Conservation (phyloP, 140 eudicot genomes). For the Anethum foeniculum region DNA sequence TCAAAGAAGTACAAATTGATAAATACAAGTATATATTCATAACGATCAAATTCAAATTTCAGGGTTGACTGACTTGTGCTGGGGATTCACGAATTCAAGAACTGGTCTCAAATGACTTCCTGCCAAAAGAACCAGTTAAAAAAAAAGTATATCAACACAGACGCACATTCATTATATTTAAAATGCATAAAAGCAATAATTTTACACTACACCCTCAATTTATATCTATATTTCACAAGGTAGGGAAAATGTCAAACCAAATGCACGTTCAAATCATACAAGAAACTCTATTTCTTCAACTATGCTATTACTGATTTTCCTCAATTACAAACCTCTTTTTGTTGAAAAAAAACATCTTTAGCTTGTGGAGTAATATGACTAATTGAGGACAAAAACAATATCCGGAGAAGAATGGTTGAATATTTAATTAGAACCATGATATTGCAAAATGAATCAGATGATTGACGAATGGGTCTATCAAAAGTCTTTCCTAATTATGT, state of each 20-base stretch:
- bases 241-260: neutral
- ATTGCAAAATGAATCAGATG: neutral
- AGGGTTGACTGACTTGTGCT: constrained; percentile 64
- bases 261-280: neutral
- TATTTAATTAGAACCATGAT: neutral
- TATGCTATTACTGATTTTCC: neutral
- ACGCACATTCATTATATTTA: neutral
- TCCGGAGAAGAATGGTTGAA: neutral
- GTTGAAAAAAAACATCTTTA: neutral
- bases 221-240: neutral
- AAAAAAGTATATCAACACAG: neutral
- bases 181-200: neutral
- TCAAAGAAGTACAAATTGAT: neutral
- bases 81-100: constrained; percentile 75
- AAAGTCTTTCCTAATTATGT: neutral
- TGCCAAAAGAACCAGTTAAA: constrained; percentile 24
- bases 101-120: constrained; percentile 50
- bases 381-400: no score
- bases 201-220: neutral
- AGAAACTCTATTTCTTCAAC: neutral
- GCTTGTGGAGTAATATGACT: neutral
- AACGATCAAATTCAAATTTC: constrained; percentile 10
- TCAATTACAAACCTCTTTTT: neutral
- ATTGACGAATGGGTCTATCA: neutral
- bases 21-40: neutral